Percentiles rank a stretch among this genome's conserved stretches.
These are phyloP conservation scores for Pseudogymnoascus sp. DNA, from an alignment of 2,329 filamentous ascomycete species.

Conservation along the genomic window DNA sequence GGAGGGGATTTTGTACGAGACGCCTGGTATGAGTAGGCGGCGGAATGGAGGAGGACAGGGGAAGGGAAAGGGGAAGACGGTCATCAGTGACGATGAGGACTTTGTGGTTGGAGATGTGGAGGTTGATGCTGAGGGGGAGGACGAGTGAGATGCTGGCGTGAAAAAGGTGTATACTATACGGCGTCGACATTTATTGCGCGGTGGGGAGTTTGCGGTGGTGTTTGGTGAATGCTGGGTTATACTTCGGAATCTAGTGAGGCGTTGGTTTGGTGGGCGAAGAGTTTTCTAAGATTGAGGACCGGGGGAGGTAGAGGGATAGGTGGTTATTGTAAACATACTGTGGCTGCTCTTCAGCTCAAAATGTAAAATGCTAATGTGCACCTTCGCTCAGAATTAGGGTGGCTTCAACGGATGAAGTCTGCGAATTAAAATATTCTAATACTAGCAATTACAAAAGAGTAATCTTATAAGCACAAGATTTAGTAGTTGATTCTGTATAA, in stretches of 20 bases:
- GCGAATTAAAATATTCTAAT: neutral
- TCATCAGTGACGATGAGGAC: constrained; percentile 21
- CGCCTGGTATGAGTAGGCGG: constrained; percentile 16
- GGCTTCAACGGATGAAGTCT: neutral
- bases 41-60: constrained; percentile 15
- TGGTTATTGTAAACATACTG: constrained; percentile 4
- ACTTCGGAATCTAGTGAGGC: neutral
- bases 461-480: too few species aligned
- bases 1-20: constrained; percentile 24
- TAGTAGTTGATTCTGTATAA: too few species aligned
- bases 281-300: neutral
- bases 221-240: neutral
- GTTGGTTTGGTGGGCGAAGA: neutral
- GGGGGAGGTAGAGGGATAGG: neutral
- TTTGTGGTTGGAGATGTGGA: constrained; percentile 27
- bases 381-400: neutral
- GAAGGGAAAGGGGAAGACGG: constrained; percentile 15
- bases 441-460: neutral
- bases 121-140: constrained; percentile 23
- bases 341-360: neutral
- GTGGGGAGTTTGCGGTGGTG: neutral
- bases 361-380: neutral
- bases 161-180: constrained; percentile 2
- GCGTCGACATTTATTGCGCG: constrained; percentile 4
- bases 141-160: constrained; percentile 13